phyloP scores from a whole-genome alignment of 345 rosid species.

The Pistacia atlantica region DNA sequence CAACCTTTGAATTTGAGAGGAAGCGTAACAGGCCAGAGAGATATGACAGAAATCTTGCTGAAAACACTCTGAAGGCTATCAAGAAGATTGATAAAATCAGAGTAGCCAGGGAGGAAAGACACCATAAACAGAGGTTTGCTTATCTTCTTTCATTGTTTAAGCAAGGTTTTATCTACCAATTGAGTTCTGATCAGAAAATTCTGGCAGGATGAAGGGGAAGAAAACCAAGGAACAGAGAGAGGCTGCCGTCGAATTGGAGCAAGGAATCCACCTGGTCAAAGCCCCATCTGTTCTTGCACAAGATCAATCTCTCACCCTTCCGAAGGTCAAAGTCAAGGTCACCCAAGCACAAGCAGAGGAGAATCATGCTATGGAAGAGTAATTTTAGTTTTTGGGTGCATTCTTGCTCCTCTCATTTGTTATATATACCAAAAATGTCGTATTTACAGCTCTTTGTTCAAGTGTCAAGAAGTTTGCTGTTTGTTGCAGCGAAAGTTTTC shows the following conservation, averaged over 20 bases:
- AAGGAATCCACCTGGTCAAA: constrained; percentile 51
- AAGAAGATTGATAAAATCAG: constrained; percentile 89
- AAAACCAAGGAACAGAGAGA: constrained; percentile 43
- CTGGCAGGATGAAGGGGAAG: constrained; percentile 63
- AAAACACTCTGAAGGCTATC: constrained; percentile 75
- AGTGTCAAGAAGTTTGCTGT: constrained; percentile 7
- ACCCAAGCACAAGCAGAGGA: constrained; percentile 40
- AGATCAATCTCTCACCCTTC: constrained; percentile 45
- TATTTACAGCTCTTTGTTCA: not conserved
- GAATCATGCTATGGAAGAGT: constrained; percentile 79
- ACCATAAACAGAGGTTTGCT: constrained; percentile 56
- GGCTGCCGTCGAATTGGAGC: constrained; percentile 45
- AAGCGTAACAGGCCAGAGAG: constrained; percentile 96
- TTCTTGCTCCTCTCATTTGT: not conserved
- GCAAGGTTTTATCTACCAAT: not conserved
- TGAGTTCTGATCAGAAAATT: not conserved
- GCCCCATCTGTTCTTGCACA: constrained; percentile 45
- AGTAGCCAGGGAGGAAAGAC: constrained; percentile 48
- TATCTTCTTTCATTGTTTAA: not conserved
- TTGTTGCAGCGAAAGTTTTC: not conserved
- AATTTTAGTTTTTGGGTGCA: constrained; percentile 19
- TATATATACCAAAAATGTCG: not conserved
- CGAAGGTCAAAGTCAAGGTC: constrained; percentile 62
- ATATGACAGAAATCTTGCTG: constrained; percentile 79
- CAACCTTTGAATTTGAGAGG: constrained; percentile 93